Percentiles rank a stretch among this genome's conserved stretches.
Evolutionary conservation across 306 rosid species (phyloP).

Genomic region (Cucurbita moschata): DNA sequence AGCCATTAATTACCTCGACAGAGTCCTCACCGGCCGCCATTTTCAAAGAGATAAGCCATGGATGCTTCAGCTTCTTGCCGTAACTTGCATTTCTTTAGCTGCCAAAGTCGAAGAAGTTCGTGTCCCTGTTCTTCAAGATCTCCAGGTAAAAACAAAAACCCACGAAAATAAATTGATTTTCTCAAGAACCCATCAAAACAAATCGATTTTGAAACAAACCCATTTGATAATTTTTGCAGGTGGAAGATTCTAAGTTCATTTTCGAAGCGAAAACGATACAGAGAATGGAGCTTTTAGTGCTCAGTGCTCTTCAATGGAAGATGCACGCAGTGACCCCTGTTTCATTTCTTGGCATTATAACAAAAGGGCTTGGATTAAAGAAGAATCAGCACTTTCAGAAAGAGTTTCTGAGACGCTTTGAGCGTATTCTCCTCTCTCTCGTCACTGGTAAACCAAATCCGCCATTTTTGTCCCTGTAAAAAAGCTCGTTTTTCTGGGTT

Average conservation of each 20-base stretch:
- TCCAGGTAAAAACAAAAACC: conserved; percentile 39
- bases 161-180: not conserved
- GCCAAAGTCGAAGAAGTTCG: conserved; percentile 93
- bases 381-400: conserved; percentile 35
- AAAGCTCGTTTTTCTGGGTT: not conserved
- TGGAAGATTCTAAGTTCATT: conserved; percentile 37
- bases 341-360: conserved; percentile 67
- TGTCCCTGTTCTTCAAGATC: conserved; percentile 82
- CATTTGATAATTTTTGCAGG: conserved; percentile 21
- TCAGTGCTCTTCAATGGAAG: conserved; percentile 70
- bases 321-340: conserved; percentile 91
- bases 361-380: conserved; percentile 64
- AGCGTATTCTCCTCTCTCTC: conserved; percentile 53
- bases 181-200: not conserved
- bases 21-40: conserved; percentile 43
- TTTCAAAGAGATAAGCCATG: conserved; percentile 76
- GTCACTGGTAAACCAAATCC: conserved; percentile 40
- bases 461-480: not conserved
- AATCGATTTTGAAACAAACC: not conserved
- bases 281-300: conserved; percentile 85
- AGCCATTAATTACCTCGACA: conserved; percentile 63
- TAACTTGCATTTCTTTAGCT: conserved; percentile 82
- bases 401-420: conserved; percentile 66
- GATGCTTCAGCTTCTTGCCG: conserved; percentile 78
- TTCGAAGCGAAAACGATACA: conserved; percentile 79